These are phyloP conservation scores for Geotrichum klebahnii DNA, from an alignment of 1,139 yeast species.

Conservation along the genomic window DNA sequence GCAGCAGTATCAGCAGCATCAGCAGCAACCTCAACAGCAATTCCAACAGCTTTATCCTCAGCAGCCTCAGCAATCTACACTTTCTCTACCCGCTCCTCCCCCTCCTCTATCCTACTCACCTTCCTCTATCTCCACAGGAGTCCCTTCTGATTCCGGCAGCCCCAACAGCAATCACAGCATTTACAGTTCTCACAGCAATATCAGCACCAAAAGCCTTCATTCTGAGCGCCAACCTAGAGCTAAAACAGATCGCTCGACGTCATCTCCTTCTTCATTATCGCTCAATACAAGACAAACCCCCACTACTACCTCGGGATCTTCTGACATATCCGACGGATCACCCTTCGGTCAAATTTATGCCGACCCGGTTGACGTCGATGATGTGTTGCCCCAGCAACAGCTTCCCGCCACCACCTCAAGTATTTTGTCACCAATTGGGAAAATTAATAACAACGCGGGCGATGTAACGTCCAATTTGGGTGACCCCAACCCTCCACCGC, in stretches of 20 bases:
- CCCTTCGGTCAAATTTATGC: too few relatives aligned
- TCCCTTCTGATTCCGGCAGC: background rate
- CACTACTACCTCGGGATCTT: too few relatives aligned
- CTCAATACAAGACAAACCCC: too few relatives aligned
- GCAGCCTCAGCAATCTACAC: background rate
- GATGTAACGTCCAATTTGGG: background rate
- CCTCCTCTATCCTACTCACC: background rate
- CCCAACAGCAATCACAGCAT: too few relatives aligned
- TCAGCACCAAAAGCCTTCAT: background rate
- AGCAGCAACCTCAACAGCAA: background rate
- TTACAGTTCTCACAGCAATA: background rate
- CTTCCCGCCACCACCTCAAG: too few relatives aligned
- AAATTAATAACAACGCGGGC: background rate
- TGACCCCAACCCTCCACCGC: background rate
- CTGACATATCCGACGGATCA: too few relatives aligned
- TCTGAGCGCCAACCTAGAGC: background rate
- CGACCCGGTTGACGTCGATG: too few relatives aligned
- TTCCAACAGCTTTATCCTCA: background rate
- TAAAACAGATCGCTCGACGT: background rate
- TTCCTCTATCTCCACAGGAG: background rate
- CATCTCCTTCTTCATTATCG: too few relatives aligned
- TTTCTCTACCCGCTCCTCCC: background rate
- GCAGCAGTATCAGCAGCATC: background rate
- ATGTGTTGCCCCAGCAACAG: too few relatives aligned
- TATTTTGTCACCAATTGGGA: background rate